A percentile compares a stretch with the other conserved stretches of the same genome.
These are phyloP conservation scores for Tuber melanosporum DNA, from an alignment of 495 filamentous ascomycete species.

Conservation along the genomic window DNA sequence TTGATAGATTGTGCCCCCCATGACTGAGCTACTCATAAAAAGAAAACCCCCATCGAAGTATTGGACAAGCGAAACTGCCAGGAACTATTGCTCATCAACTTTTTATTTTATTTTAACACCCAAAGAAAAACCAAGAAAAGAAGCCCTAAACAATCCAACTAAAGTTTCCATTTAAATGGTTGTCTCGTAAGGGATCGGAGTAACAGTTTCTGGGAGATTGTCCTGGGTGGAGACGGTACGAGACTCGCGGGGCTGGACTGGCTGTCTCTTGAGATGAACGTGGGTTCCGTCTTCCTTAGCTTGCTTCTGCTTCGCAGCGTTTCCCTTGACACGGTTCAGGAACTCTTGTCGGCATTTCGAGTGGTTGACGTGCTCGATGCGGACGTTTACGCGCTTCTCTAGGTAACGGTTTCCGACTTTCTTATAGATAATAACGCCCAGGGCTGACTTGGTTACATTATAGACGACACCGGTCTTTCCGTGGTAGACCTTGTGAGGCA, in stretches of 20 bases:
- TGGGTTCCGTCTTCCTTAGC: constrained; percentile 81
- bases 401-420: constrained; percentile 95
- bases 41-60: neutral
- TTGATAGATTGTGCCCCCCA: neutral
- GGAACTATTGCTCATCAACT: constrained; percentile 22
- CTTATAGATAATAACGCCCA: constrained; percentile 98
- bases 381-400: constrained; percentile 98
- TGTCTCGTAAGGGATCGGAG: constrained; percentile 92
- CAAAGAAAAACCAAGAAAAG: constrained; percentile 41
- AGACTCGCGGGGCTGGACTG: constrained; percentile 68
- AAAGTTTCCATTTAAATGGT: constrained; percentile 65
- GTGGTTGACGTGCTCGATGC: constrained; percentile 91
- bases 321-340: constrained; percentile 90
- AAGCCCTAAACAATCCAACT: constrained; percentile 31
- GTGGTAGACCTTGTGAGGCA: constrained; percentile 99
- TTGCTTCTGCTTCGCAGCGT: constrained; percentile 82
- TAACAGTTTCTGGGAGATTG: constrained; percentile 82
- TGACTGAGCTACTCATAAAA: constrained; percentile 3
- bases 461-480: constrained; percentile 97
- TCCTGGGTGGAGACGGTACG: constrained; percentile 67
- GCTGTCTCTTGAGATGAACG: constrained; percentile 86
- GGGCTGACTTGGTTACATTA: constrained; percentile 92
- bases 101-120: constrained; percentile 40
- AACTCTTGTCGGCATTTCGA: constrained; percentile 94
- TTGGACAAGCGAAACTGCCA: constrained; percentile 8